Conservation (phyloP, 257 asterid species). For the Solanum tacnaense region DNA sequence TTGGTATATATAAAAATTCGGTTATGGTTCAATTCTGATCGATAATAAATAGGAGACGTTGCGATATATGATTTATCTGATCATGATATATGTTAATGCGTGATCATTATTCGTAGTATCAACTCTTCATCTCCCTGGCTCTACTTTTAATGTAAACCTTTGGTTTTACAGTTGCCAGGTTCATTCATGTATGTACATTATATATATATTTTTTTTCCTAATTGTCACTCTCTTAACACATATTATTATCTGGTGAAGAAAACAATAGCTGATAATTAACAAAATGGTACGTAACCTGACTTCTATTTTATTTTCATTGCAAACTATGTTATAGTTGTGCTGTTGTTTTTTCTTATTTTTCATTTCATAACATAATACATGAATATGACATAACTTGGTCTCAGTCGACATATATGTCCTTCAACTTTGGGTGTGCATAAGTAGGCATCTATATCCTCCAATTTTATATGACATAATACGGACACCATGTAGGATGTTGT, state of each 20-base stretch:
- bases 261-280: neutral
- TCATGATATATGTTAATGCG: neutral
- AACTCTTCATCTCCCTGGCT: neutral
- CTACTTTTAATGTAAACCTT: neutral
- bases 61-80: neutral
- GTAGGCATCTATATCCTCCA: neutral
- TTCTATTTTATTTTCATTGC: neutral
- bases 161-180: neutral
- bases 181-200: neutral
- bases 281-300: neutral
- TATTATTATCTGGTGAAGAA: neutral
- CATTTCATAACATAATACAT: neutral
- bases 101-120: neutral
- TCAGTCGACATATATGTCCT: fast-evolving
- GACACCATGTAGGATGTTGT: neutral
- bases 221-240: neutral
- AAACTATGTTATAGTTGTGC: neutral
- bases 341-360: neutral
- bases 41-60: neutral
- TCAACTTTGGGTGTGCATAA: neutral
- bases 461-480: neutral
- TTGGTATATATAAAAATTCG: neutral
- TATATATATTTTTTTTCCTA: neutral
- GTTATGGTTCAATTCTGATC: neutral
- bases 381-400: neutral